Conservation (phyloP, 2,329 filamentous ascomycete genomes). For the Spiromastix sp. region DNA sequence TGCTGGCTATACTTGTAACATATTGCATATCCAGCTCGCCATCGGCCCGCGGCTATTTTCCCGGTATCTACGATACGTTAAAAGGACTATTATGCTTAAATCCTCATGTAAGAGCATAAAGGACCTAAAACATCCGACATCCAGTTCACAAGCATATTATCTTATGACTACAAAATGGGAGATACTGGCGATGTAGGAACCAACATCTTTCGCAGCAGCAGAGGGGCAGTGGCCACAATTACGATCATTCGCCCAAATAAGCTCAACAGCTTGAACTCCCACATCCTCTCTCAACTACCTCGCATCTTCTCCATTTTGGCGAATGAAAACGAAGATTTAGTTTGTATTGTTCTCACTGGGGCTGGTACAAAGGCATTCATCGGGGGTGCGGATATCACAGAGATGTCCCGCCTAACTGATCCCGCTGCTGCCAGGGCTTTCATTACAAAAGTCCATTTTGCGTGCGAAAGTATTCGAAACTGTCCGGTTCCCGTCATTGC, state of each 20-base stretch:
- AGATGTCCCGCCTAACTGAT: slow-evolving; percentile 31
- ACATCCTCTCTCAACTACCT: slow-evolving; percentile 14
- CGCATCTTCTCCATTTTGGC: slow-evolving; percentile 10
- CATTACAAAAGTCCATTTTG: slow-evolving; percentile 23
- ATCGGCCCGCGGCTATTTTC: no score
- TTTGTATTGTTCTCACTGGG: slow-evolving; percentile 40
- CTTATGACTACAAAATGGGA: no score
- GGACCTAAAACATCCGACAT: no score
- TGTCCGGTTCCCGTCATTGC: slow-evolving; percentile 30
- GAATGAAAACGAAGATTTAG: slow-evolving; percentile 10
- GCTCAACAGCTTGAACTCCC: slow-evolving; percentile 18
- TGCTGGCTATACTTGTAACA: no score
- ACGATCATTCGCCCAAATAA: slow-evolving; percentile 19
- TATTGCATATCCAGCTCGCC: no score
- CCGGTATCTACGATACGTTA: no score
- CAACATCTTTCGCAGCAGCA: no score
- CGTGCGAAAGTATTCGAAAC: slow-evolving; percentile 24
- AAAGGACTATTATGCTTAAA: no score
- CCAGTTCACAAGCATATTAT: no score
- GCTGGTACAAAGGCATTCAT: slow-evolving; percentile 83
- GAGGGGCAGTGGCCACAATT: slow-evolving; percentile 16
- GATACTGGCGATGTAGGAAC: no score
- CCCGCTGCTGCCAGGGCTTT: slow-evolving; percentile 23
- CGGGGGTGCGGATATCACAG: slow-evolving; percentile 78
- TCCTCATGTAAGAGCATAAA: no score